Evolutionary conservation across 208 protist genomes (phyloP), one percentile per base, ranked within the genome.

Genomic region (Vickermania ingenoplastis): DNA sequence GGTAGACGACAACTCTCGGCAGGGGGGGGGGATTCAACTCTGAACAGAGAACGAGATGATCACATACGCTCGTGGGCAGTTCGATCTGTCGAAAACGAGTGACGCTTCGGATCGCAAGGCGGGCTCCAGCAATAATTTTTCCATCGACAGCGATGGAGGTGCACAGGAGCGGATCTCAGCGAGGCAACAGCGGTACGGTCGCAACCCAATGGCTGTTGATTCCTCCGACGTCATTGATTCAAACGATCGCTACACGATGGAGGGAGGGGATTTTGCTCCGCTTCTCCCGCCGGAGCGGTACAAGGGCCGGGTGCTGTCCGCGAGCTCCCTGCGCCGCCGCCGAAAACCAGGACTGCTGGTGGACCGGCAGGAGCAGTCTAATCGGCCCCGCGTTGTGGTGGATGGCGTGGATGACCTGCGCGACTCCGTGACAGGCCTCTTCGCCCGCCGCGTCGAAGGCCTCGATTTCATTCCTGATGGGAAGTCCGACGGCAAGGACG

Each of bases 401-500:
- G 65, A 70, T 25, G 65, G 61, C 14, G 65, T 76, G 7, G 57
- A 65, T 28, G 70, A 71, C 56, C 41, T 76, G 41, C 70, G 58
- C 7, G 56, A 41, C 31, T 50, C 57, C 45, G 60, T 64, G 28
- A 67, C 65, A 2, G 57, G 65, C 21, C 28, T 76, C 3, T 54
- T 76, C 17, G 45, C 65, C n/a, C 57, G 70, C 1, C 65, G 69
- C 56, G 24, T 71, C 3, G 31, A 64, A 3, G 36, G 13, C 11
- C 57, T 61, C 4, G 57, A 61, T 31, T 11, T 24, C 7, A 17
- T 25, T 11, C n/a, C 41, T 59, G 24, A 59, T 7, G 21, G 14
- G 11, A 14, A 59, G 41, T n/a, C 24, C 22, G 31, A 2, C 22
- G 30, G 1, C 31, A 52, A 1, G 13, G 41, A 11, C 31, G 4